Percentiles rank a stretch among this genome's conserved stretches.
These are phyloP conservation scores for Sporothrix humicola DNA, from an alignment of 2,329 filamentous ascomycete genomes.

Conservation along the genomic window DNA sequence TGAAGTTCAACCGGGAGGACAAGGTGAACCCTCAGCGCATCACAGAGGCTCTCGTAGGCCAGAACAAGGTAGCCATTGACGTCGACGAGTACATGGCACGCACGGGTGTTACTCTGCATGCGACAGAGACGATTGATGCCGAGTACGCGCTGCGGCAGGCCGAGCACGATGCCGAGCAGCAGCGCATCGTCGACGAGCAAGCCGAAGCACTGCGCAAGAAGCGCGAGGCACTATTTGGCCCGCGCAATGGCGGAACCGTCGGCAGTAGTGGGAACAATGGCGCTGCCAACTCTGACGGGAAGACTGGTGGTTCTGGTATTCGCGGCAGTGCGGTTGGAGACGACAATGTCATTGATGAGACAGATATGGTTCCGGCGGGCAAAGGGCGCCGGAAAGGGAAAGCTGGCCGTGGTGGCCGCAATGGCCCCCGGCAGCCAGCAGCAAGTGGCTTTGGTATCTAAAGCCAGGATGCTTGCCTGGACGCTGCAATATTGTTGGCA, in stretches of 20 bases:
- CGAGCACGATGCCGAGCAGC: constrained; percentile 53
- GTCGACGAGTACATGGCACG: constrained; percentile 65
- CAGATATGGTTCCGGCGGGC: constrained; percentile 32
- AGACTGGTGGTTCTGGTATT: background rate
- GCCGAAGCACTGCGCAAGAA: constrained; percentile 55
- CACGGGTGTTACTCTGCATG: constrained; percentile 59
- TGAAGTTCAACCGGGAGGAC: constrained; percentile 84
- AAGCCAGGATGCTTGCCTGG: background rate
- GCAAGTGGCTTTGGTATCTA: constrained; percentile 39
- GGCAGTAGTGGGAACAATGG: constrained; percentile 30
- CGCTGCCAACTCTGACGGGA: constrained; percentile 6
- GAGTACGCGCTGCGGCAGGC: constrained; percentile 54
- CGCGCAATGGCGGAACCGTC: constrained; percentile 43
- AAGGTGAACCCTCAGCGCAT: constrained; percentile 67
- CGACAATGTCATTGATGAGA: constrained; percentile 40
- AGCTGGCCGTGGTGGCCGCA: constrained; percentile 30
- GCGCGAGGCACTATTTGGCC: constrained; percentile 55
- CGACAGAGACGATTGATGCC: constrained; percentile 61
- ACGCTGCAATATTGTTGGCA: background rate
- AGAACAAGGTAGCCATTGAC: constrained; percentile 63
- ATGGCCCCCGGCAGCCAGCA: constrained; percentile 11
- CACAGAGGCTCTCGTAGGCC: constrained; percentile 66
- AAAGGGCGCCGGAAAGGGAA: constrained; percentile 23
- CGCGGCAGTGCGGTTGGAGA: constrained; percentile 12
- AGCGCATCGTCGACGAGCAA: constrained; percentile 55